Evolutionary conservation across 129 eudicot species (phyloP), one percentile per base, ranked within the genome.

Genomic region (Pseudognaphalium luteoalbum): DNA sequence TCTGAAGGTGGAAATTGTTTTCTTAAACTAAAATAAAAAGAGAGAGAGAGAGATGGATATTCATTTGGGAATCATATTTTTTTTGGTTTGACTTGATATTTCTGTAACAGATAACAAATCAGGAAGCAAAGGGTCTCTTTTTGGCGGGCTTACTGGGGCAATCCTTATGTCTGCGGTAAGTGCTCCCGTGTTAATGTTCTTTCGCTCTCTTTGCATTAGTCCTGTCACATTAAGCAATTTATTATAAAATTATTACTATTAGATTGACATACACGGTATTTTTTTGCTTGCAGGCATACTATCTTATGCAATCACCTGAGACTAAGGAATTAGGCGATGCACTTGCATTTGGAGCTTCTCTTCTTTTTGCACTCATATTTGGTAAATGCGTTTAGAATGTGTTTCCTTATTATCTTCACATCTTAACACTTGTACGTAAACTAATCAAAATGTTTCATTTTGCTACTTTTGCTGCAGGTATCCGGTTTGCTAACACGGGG

Each of bases 341-440:
- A 72, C 82, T 83, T 80, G 85, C 87, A 68, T 86, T 86, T 73
- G 89, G 87, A 50, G 81, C 89, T 44, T 79, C 89, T 80, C 87
- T 86, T 50, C 89, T 86, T 69, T 83, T 86, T 64, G 83, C 81
- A 44, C 73, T 65, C 28, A 37, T 83, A 68, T 86, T 86, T 70
- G 89, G 89, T 86, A 80, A 47, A 47, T 47, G 54, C n/a, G 5
- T 44, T 12, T 2, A 47, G 12, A 47, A 14, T 0, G n/a, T 14
- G 54, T 47, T 47, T 5, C 1, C 21, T 76, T 4, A 7, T 58
- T 16, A 34, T 59, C 66, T 34, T 66, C 66, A 76, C 39, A 65
- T 16, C 33, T 62, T 74, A 29, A 25, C 21, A 28, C 37, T 2
- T 4, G 19, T 22, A 41, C 30, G 33, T 79, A 44, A 58, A 39